phyloP scores from a whole-genome alignment of 176 grass and related monocot species.

The Guadua angustifolia region DNA sequence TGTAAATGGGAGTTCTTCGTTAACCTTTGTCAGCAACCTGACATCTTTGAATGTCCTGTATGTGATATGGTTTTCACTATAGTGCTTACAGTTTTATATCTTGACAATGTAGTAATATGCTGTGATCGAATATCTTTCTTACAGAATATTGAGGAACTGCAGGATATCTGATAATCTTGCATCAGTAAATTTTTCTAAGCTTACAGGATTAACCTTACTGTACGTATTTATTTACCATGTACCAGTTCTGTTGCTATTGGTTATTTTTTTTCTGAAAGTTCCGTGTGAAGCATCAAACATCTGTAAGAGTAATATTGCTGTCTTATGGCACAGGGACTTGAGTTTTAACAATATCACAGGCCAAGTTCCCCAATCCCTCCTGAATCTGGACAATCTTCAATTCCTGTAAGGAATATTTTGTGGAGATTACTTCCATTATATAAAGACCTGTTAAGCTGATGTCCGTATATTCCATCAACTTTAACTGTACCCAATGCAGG shows the following conservation, averaged over 20 bases:
- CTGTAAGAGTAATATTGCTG: not conserved
- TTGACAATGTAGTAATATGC: not conserved
- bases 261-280: not conserved
- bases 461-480: not conserved
- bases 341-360: slow-evolving; percentile 96
- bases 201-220: slow-evolving; percentile 50
- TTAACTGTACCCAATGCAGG: slow-evolving; percentile 41
- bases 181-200: slow-evolving; percentile 58
- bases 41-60: no score
- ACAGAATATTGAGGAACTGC: slow-evolving; percentile 77
- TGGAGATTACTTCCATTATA: not conserved
- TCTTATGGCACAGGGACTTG: slow-evolving; percentile 62
- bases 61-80: not conserved
- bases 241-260: not conserved
- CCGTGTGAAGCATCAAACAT: not conserved
- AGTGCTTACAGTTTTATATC: not conserved
- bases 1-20: no score
- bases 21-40: no score
- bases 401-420: slow-evolving; percentile 65
- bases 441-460: no score
- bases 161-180: slow-evolving; percentile 69
- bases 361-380: slow-evolving; percentile 68
- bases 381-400: slow-evolving; percentile 54
- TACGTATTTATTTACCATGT: slow-evolving; percentile 33
- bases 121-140: slow-evolving; percentile 15